Conservation (phyloP, 148 eudicot genomes). For the Rheum nobile region DNA sequence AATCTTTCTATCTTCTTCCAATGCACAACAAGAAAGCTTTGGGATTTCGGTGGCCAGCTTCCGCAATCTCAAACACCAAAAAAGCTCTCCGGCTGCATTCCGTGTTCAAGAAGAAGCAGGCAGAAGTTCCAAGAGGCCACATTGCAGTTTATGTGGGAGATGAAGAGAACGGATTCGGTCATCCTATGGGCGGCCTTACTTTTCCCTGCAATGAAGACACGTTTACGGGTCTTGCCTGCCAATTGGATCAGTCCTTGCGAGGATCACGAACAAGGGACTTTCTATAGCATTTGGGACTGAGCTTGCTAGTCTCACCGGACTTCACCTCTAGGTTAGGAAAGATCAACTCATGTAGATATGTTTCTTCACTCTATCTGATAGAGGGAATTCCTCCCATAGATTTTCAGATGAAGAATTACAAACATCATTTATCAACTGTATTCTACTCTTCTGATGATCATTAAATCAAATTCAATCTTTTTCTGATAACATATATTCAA, state of each 20-base stretch:
- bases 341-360: not conserved
- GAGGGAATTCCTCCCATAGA: not conserved
- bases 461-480: too few relatives aligned
- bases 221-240: not conserved
- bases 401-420: not conserved
- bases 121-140: conserved; percentile 38
- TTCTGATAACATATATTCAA: too few relatives aligned
- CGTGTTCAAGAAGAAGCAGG: not conserved
- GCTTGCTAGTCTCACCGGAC: too few relatives aligned
- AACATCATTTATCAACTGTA: not conserved
- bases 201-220: not conserved
- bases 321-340: not conserved
- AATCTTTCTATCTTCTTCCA: not conserved
- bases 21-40: not conserved
- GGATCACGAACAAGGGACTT: not conserved
- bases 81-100: conserved; percentile 10
- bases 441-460: too few relatives aligned
- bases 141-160: conserved; percentile 44
- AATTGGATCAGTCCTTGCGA: not conserved
- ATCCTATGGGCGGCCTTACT: not conserved
- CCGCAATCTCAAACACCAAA: conserved; percentile 19
- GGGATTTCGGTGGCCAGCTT: conserved; percentile 12
- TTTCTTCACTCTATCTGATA: not conserved
- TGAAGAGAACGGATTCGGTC: conserved; percentile 42
- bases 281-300: not conserved